Conservation (phyloP, 2,329 filamentous ascomycete species). For the Furcasterigmium sp. region DNA sequence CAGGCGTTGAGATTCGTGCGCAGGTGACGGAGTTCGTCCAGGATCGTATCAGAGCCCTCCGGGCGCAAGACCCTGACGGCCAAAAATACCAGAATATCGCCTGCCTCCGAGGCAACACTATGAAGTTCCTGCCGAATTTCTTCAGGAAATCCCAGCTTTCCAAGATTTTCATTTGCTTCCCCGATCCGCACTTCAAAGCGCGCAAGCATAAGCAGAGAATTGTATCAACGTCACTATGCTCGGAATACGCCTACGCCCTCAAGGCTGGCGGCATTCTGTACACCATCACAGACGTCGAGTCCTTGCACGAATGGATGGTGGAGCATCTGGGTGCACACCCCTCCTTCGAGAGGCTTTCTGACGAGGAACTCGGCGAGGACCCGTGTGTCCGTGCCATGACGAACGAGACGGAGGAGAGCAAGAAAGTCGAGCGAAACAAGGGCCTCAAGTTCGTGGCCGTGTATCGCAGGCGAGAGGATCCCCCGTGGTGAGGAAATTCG, state of each 20-base stretch:
- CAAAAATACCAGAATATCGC: slow-evolving; percentile 77
- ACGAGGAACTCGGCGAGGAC: slow-evolving; percentile 63
- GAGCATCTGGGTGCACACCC: slow-evolving; percentile 74
- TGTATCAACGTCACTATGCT: slow-evolving; percentile 79
- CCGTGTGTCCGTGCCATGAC: slow-evolving; percentile 70
- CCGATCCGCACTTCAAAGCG: slow-evolving; percentile 96
- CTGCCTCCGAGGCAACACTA: slow-evolving; percentile 87
- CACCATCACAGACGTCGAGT: slow-evolving; percentile 95
- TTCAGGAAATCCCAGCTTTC: slow-evolving; percentile 75
- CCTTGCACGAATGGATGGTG: slow-evolving; percentile 91
- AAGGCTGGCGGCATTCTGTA: slow-evolving; percentile 82
- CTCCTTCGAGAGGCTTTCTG: slow-evolving; percentile 70
- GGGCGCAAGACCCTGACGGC: slow-evolving; percentile 53
- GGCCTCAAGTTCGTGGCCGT: slow-evolving; percentile 89
- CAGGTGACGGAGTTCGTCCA: slow-evolving; percentile 89
- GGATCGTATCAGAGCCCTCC: slow-evolving; percentile 78
- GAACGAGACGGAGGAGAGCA: slow-evolving; percentile 89
- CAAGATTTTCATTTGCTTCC: slow-evolving; percentile 97
- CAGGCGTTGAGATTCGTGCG: slow-evolving; percentile 86
- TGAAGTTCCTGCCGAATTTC: slow-evolving; percentile 99
- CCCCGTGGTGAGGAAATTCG: slow-evolving; percentile 70
- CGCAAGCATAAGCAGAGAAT: slow-evolving; percentile 97
- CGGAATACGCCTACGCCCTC: slow-evolving; percentile 88
- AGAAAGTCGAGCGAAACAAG: slow-evolving; percentile 89
- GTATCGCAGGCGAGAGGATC: slow-evolving; percentile 76